Percentiles rank a stretch among this genome's conserved stretches.
phyloP scores from a whole-genome alignment of 1,284 basidiomycete species.

The Takashimella koratensis region DNA sequence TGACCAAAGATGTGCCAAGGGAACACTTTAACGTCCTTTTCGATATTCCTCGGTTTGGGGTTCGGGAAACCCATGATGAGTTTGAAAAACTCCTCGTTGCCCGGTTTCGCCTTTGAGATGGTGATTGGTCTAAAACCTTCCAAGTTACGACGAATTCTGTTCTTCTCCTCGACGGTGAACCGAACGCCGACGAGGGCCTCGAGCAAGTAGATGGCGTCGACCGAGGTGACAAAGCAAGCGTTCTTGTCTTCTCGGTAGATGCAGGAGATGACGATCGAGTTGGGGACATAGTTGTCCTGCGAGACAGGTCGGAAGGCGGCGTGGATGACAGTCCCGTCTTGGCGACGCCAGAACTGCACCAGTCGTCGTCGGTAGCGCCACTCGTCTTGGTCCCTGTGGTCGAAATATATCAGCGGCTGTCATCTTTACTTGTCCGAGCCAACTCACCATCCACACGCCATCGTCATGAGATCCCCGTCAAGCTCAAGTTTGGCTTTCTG shows the following conservation, averaged over 20 bases:
- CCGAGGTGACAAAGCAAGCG: conserved; percentile 83
- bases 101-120: conserved; percentile 77
- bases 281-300: conserved; percentile 49
- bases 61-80: conserved; percentile 92
- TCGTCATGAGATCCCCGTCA: conserved; percentile 52
- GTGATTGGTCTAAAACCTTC: conserved; percentile 89
- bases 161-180: conserved; percentile 94
- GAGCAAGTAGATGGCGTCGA: conserved; percentile 89
- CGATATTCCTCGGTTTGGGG: conserved; percentile 92
- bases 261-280: conserved; percentile 65
- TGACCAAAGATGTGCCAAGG: conserved; percentile 78
- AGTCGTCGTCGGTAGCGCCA: conserved; percentile 52
- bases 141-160: conserved; percentile 87
- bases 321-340: conserved; percentile 53
- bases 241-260: conserved; percentile 78
- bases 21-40: conserved; percentile 97
- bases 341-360: conserved; percentile 55
- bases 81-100: conserved; percentile 81
- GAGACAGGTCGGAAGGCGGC: conserved; percentile 52
- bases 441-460: conserved; percentile 55
- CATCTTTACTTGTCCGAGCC: background rate
- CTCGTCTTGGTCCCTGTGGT: conserved; percentile 50
- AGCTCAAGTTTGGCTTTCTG: conserved; percentile 46
- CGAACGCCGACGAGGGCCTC: conserved; percentile 78
- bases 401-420: background rate